Percentiles rank a stretch among this genome's conserved stretches.
Evolutionary conservation across 1,284 basidiomycete species (phyloP).

Genomic region (Exobasidium cylindrosporum): DNA sequence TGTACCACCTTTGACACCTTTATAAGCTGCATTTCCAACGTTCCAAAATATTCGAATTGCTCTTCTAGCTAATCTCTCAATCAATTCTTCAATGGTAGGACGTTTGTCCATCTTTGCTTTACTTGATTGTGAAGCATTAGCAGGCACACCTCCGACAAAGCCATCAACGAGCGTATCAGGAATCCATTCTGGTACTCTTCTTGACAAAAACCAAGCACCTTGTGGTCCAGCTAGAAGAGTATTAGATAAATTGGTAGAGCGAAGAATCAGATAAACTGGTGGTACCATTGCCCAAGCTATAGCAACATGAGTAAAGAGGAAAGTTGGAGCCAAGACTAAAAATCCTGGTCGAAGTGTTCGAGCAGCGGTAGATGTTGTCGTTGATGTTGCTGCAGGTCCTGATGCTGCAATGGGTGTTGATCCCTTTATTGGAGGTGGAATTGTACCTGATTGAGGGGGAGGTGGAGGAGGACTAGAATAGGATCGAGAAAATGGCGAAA

Average conservation of each 20-base stretch:
- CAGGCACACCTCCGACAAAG: background rate
- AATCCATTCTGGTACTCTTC: conserved; percentile 14
- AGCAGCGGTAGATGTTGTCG: background rate
- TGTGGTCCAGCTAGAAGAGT: conserved; percentile 16
- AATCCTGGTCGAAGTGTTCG: background rate
- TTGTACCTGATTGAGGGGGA: background rate
- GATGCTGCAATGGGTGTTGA: background rate
- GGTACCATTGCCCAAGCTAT: conserved; percentile 20
- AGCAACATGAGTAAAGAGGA: conserved; percentile 12
- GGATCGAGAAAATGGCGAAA: background rate
- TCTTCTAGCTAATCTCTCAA: conserved; percentile 6
- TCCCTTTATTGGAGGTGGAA: background rate
- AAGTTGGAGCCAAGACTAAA: conserved; percentile 4
- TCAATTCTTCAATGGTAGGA: conserved; percentile 16
- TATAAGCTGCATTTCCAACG: conserved; percentile 6
- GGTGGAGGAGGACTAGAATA: background rate
- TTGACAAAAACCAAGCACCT: conserved; percentile 15
- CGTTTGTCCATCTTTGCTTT: background rate
- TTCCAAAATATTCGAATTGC: conserved; percentile 11
- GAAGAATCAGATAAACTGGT: conserved; percentile 14
- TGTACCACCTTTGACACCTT: conserved; percentile 1
- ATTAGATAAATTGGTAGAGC: conserved; percentile 12
- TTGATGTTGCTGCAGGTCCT: background rate
- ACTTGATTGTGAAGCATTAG: background rate
- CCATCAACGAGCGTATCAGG: conserved; percentile 6